phyloP scores from a whole-genome alignment of 1,284 basidiomycete species.

The Cutaneotrichosporon mucoides region DNA sequence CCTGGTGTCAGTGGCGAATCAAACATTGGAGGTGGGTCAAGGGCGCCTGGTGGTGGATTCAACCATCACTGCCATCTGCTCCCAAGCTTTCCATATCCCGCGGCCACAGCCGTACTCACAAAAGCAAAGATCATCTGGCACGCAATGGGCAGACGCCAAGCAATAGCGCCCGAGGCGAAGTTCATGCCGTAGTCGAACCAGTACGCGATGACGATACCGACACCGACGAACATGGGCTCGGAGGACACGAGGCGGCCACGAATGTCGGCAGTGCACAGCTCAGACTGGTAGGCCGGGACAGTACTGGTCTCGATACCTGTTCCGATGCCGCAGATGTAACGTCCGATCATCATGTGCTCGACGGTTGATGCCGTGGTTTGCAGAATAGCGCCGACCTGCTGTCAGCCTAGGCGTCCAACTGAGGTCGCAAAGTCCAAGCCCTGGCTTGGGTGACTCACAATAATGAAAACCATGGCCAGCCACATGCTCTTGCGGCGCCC shows the following conservation, averaged over 20 bases:
- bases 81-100: too few relatives aligned
- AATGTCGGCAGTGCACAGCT: slow-evolving; percentile 8
- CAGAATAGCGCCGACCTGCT: slow-evolving; percentile 5
- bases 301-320: slow-evolving; percentile 9
- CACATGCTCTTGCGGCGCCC: slow-evolving; percentile 13
- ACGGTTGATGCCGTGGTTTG: slow-evolving; percentile 6
- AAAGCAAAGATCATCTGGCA: slow-evolving; percentile 9
- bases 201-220: slow-evolving; percentile 12
- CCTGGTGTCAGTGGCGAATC: not conserved
- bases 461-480: slow-evolving; percentile 14
- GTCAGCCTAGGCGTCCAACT: too few relatives aligned
- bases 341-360: slow-evolving; percentile 6
- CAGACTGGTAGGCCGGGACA: slow-evolving; percentile 8
- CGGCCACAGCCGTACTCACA: not conserved
- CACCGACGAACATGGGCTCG: slow-evolving; percentile 10
- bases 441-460: not conserved
- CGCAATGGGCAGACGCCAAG: slow-evolving; percentile 10
- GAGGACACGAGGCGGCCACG: slow-evolving; percentile 7
- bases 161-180: slow-evolving; percentile 1
- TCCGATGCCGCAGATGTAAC: slow-evolving; percentile 8
- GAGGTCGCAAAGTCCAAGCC: too few relatives aligned
- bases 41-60: too few relatives aligned
- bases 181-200: slow-evolving; percentile 15
- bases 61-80: too few relatives aligned
- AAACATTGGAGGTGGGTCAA: not conserved